These are phyloP conservation scores for Porogramme epimiltina DNA, from an alignment of 1,284 basidiomycete species.

Conservation along the genomic window DNA sequence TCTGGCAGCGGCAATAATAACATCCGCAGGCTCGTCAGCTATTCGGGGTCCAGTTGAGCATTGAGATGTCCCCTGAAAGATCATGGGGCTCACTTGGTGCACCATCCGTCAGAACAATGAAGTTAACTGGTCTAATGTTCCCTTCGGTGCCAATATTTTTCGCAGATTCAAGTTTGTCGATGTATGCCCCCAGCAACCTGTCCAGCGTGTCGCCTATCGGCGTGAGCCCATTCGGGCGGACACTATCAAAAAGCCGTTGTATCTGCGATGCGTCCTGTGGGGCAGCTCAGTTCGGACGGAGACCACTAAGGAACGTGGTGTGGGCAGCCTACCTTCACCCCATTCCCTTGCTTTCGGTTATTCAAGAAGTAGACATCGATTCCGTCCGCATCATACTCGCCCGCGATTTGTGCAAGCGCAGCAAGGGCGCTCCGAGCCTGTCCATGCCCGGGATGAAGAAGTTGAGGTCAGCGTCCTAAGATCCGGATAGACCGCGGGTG, in stretches of 20 bases:
- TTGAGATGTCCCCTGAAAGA: not conserved
- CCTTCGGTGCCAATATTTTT: conserved; percentile 33
- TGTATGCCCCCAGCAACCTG: conserved; percentile 44
- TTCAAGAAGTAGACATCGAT: conserved; percentile 56
- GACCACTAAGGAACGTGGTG: not conserved
- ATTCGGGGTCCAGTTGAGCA: not conserved
- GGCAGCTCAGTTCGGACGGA: not conserved
- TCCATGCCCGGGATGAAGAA: not conserved
- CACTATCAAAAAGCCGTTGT: conserved; percentile 42
- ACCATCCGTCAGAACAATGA: conserved; percentile 66
- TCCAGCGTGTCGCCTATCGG: conserved; percentile 54
- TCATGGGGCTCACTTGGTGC: conserved; percentile 51
- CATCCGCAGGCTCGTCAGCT: conserved; percentile 54
- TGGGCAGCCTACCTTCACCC: conserved; percentile 36
- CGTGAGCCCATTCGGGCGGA: conserved; percentile 47
- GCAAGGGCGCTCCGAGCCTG: conserved; percentile 46
- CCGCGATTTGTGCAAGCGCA: conserved; percentile 43
- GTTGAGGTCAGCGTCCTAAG: too few species aligned
- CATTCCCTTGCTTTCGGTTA: conserved; percentile 29
- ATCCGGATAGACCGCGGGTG: too few species aligned
- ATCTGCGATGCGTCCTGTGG: conserved; percentile 30
- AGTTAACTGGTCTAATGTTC: conserved; percentile 56
- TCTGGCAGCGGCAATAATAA: conserved; percentile 49
- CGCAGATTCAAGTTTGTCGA: conserved; percentile 44
- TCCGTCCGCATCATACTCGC: conserved; percentile 48